Conservation (phyloP, 805 yeast species). For the Ogataea kodamae region DNA sequence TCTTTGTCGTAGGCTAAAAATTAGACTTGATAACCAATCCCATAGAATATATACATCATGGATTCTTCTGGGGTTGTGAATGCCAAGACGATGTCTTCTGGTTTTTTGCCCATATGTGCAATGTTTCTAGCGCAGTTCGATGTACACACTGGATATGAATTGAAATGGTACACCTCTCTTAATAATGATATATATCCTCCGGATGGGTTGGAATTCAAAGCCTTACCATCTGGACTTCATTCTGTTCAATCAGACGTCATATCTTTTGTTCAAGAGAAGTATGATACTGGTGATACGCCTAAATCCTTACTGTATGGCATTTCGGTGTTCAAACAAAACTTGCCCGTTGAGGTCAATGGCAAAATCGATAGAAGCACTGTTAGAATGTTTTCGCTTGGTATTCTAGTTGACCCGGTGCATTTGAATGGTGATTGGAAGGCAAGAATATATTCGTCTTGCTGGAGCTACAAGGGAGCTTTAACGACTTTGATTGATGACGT, state of each 20-base stretch:
- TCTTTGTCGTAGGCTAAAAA: constrained; percentile 11
- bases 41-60: too few species aligned
- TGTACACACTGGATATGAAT: constrained; percentile 46
- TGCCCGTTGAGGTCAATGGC: constrained; percentile 16
- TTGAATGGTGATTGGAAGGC: constrained; percentile 37
- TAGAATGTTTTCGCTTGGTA: constrained; percentile 62
- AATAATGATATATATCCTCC: constrained; percentile 30
- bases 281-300: constrained; percentile 16
- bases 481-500: constrained; percentile 31
- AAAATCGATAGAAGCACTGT: constrained; percentile 41
- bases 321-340: constrained; percentile 47
- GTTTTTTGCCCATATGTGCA: constrained; percentile 36
- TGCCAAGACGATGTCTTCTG: constrained; percentile 1
- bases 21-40: background rate
- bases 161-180: constrained; percentile 40
- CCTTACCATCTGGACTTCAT: constrained; percentile 71
- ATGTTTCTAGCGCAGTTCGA: constrained; percentile 51
- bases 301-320: constrained; percentile 43
- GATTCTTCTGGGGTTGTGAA: too few species aligned
- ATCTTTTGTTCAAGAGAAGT: constrained; percentile 41
- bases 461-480: constrained; percentile 41
- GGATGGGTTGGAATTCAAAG: constrained; percentile 53
- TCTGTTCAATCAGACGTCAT: constrained; percentile 48
- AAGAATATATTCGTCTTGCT: constrained; percentile 38
- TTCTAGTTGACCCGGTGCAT: constrained; percentile 46